Evolutionary conservation across 768 basidiomycete species (phyloP), one percentile per base, ranked within the genome.

Genomic region (Serendipita sp.): DNA sequence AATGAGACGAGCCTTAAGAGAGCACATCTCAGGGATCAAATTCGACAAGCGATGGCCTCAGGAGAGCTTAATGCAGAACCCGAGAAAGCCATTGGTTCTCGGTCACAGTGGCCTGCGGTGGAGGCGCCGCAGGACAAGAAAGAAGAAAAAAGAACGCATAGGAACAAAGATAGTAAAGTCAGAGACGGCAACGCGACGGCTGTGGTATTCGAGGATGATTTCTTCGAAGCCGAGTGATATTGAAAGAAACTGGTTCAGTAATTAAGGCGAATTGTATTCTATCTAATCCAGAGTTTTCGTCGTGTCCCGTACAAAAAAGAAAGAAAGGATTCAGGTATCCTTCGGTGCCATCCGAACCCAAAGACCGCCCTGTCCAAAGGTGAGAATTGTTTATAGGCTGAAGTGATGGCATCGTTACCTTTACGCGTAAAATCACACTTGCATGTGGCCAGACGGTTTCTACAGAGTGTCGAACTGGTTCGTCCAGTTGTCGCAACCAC

Each of bases 401-500:
- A 16, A 3, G 28, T 50, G 31, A 61, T 4, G 20, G 22, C n/a
- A 45, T 78, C 14, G 14, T 48, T 42, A 83, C 86, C 75, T 86
- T 87, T 61, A 82, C 74, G 66, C 79, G 86, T 16, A 87, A 68
- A 0, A 84, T 86, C 70, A 88, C 67, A 2, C 83, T 81, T 50
- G 79, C 79, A 4, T 77, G 77, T 14, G 85, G 86, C 74, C 82
- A 81, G 33, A 86, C 74, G 66, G 74, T 74, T 72, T 88, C 86
- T 13, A 76, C 66, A 0, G 74, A 71, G 71, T 85, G 80, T 53
- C 83, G 74, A 72, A 58, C 76, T 61, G 20, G 14, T 63, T 64
- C 76, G 74, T 34, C 68, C 48, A 60, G 67, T 69, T 73, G 44
- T 20, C 20, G 51, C 64, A 64, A 72, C 85, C 86, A 58, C 31